Percentiles rank a stretch among this genome's conserved stretches.
These are phyloP conservation scores for Cladosporium sp. DNA, from an alignment of 2,329 filamentous ascomycete species.

Conservation along the genomic window DNA sequence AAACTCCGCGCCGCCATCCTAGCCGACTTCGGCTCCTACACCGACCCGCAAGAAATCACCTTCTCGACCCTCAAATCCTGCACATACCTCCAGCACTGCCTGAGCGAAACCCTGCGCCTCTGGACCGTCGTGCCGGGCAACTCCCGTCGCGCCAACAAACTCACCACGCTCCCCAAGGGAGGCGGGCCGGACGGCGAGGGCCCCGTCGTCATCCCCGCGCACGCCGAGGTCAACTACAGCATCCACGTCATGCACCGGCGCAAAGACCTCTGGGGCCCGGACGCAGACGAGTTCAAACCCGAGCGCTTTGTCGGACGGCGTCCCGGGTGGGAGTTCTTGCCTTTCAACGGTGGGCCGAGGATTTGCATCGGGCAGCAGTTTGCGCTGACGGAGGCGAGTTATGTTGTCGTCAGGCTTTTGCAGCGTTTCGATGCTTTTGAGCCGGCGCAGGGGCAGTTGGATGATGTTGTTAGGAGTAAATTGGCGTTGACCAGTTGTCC, in stretches of 20 bases:
- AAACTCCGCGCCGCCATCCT: slow-evolving; percentile 48
- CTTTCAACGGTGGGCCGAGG: slow-evolving; percentile 41
- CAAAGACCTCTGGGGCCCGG: slow-evolving; percentile 34
- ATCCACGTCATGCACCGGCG: slow-evolving; percentile 35
- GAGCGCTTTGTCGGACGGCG: slow-evolving; percentile 30
- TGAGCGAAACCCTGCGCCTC: slow-evolving; percentile 61
- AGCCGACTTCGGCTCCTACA: slow-evolving; percentile 41
- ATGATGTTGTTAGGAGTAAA: slow-evolving; percentile 19
- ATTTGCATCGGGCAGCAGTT: slow-evolving; percentile 83
- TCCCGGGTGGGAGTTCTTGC: slow-evolving; percentile 32
- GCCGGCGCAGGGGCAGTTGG: slow-evolving; percentile 18
- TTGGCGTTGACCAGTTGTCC: slow-evolving; percentile 29
- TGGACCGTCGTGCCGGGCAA: slow-evolving; percentile 78
- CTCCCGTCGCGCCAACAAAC: slow-evolving; percentile 62
- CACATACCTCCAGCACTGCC: slow-evolving; percentile 52
- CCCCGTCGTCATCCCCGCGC: slow-evolving; percentile 46
- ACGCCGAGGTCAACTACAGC: slow-evolving; percentile 27
- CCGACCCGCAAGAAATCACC: slow-evolving; percentile 42
- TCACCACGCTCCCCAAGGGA: slow-evolving; percentile 68
- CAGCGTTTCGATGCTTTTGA: slow-evolving; percentile 30
- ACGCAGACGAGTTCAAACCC: slow-evolving; percentile 36
- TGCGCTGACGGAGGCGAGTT: slow-evolving; percentile 44
- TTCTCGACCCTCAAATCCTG: slow-evolving; percentile 62
- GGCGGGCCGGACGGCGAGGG: slow-evolving; percentile 48
- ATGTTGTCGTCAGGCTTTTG: slow-evolving; percentile 27